Percentiles rank a stretch among this genome's conserved stretches.
Evolutionary conservation across 371 early-diverging fungal genomes (phyloP).

Genomic region (Mucor lusitanicus): DNA sequence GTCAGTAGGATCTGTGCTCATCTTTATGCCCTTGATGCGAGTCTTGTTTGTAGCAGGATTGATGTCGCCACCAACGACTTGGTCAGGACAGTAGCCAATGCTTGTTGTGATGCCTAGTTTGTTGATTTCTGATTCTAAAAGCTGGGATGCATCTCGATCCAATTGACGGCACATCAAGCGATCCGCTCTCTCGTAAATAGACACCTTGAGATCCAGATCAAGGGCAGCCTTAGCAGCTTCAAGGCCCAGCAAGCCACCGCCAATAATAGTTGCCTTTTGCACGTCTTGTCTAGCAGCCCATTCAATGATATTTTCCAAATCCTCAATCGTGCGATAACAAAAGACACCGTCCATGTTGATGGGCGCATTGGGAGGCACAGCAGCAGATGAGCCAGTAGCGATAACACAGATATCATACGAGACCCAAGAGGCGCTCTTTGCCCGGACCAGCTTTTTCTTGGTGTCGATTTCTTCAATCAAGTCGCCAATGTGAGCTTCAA

Average conservation of each 20-base stretch:
- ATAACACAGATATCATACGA: slow-evolving; percentile 61
- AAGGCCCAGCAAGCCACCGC: slow-evolving; percentile 70
- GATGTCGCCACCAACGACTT: slow-evolving; percentile 23
- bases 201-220: slow-evolving; percentile 55
- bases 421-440: slow-evolving; percentile 25
- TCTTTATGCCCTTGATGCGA: slow-evolving; percentile 15
- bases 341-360: slow-evolving; percentile 52
- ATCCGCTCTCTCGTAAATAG: slow-evolving; percentile 56
- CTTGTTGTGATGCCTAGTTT: slow-evolving; percentile 48
- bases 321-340: slow-evolving; percentile 68
- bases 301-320: slow-evolving; percentile 54
- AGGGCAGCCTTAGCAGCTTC: slow-evolving; percentile 69
- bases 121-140: slow-evolving; percentile 55
- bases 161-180: slow-evolving; percentile 62
- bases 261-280: slow-evolving; percentile 52
- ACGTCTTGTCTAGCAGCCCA: slow-evolving; percentile 36
- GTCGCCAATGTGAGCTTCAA: slow-evolving; percentile 45
- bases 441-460: slow-evolving; percentile 32
- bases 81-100: slow-evolving; percentile 42
- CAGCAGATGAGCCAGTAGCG: slow-evolving; percentile 64
- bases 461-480: slow-evolving; percentile 48
- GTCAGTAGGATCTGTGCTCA: slow-evolving; percentile 16
- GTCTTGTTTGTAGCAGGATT: slow-evolving; percentile 1
- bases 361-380: slow-evolving; percentile 53
- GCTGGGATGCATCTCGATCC: slow-evolving; percentile 51